These are phyloP conservation scores for Eimeria mitis DNA, from an alignment of 169 alveolate genomes.

Conservation along the genomic window DNA sequence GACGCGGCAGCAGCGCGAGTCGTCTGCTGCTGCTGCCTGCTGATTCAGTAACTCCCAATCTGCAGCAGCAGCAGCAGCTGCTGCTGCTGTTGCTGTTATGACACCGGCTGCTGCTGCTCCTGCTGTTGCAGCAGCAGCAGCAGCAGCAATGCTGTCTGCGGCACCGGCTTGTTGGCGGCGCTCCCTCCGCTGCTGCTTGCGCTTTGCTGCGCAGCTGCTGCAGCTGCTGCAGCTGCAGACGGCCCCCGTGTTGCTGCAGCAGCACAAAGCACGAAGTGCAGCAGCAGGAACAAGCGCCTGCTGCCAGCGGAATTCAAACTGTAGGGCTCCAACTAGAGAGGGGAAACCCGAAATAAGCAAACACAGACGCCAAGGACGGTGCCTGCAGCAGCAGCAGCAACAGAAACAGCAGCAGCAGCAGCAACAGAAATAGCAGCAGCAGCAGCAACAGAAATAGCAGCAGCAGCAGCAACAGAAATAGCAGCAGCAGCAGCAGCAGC, in stretches of 20 bases:
- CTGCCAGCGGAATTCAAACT: slow-evolving; percentile 78
- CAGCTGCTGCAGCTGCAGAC: slow-evolving; percentile 63
- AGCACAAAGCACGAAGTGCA: slow-evolving; percentile 40
- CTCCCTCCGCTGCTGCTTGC: slow-evolving; percentile 11
- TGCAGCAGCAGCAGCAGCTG: slow-evolving; percentile 54
- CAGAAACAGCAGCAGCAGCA: neutral
- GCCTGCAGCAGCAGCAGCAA: slow-evolving; percentile 37
- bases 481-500: slow-evolving; percentile 12
- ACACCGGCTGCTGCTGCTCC: slow-evolving; percentile 1
- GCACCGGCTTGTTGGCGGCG: neutral
- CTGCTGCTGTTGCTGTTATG: slow-evolving; percentile 42
- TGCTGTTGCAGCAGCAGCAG: neutral
- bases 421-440: neutral
- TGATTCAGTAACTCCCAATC: slow-evolving; percentile 26
- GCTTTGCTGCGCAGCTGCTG: slow-evolving; percentile 54
- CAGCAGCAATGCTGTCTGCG: neutral
- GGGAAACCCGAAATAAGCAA: slow-evolving; percentile 60
- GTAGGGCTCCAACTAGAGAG: slow-evolving; percentile 35
- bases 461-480: neutral
- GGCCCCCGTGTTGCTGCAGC: slow-evolving; percentile 51
- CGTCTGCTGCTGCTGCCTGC: slow-evolving; percentile 72
- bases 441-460: neutral
- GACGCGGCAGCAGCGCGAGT: slow-evolving; percentile 67
- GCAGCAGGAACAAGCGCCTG: slow-evolving; percentile 71
- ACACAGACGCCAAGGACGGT: slow-evolving; percentile 67